Evolutionary conservation across 2,329 filamentous ascomycete species (phyloP).

Genomic region (Alternaria gaisen): DNA sequence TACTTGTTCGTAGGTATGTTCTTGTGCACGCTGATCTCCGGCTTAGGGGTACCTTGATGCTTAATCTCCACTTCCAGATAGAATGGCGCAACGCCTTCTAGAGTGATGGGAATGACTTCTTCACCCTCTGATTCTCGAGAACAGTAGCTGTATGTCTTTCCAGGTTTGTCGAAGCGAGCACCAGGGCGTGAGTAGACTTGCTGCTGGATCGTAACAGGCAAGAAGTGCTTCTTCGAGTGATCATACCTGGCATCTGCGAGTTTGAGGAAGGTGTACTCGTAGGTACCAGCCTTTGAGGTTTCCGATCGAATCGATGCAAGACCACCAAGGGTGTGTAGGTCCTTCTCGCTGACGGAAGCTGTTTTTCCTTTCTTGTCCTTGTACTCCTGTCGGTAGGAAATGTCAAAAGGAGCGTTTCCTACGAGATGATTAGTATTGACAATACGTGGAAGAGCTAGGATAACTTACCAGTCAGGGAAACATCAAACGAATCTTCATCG

Average conservation of each 20-base stretch:
- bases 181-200: conserved; percentile 84
- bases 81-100: conserved; percentile 88
- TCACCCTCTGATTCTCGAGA: conserved; percentile 82
- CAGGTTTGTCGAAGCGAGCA: conserved; percentile 82
- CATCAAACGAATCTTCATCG: conserved; percentile 87
- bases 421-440: conserved; percentile 31
- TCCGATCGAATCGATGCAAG: conserved; percentile 85
- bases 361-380: conserved; percentile 71
- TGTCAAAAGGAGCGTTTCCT: conserved; percentile 82
- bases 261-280: conserved; percentile 85
- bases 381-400: conserved; percentile 82
- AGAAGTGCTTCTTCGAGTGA: conserved; percentile 71
- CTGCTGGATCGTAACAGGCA: conserved; percentile 77
- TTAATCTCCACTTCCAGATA: conserved; percentile 91
- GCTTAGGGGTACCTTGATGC: conserved; percentile 80
- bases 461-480: conserved; percentile 75
- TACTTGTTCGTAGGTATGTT: conserved; percentile 79
- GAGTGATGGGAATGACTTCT: conserved; percentile 85
- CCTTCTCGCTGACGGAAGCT: conserved; percentile 67
- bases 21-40: conserved; percentile 82
- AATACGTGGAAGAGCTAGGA: neutral
- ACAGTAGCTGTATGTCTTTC: conserved; percentile 95
- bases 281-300: conserved; percentile 80
- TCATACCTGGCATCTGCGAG: conserved; percentile 88
- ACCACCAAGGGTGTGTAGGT: conserved; percentile 78